Percentiles rank a stretch among this genome's conserved stretches.
Evolutionary conservation across 345 rosid genomes (phyloP).

Genomic region (Eucalyptus globulus): DNA sequence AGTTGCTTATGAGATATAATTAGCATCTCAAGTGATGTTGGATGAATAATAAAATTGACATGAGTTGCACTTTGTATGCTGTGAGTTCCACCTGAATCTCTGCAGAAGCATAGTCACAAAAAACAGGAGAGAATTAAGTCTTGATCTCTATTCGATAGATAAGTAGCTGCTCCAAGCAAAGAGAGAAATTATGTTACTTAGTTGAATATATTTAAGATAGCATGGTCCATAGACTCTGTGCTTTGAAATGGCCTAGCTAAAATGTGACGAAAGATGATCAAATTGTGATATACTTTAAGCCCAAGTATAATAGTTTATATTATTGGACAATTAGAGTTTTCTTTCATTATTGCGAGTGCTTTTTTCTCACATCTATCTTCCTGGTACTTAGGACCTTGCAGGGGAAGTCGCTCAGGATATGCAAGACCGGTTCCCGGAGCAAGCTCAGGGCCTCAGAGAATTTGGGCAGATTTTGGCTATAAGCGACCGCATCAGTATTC

Average conservation of each 20-base stretch:
- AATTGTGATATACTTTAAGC: not conserved
- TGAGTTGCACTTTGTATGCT: too few relatives aligned
- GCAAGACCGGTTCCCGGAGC: not conserved
- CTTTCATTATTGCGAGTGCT: not conserved
- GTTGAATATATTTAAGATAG: not conserved
- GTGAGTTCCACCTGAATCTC: too few relatives aligned
- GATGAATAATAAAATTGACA: too few relatives aligned
- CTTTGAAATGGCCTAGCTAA: not conserved
- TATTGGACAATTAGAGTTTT: not conserved
- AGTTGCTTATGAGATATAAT: too few relatives aligned
- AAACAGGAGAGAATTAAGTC: too few relatives aligned
- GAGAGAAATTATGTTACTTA: not conserved
- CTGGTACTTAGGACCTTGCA: slow-evolving; percentile 49
- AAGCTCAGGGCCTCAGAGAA: not conserved
- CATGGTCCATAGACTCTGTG: not conserved
- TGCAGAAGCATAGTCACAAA: too few relatives aligned
- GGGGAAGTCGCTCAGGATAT: slow-evolving; percentile 50
- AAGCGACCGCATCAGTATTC: not conserved
- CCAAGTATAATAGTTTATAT: not conserved
- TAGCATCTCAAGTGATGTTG: too few relatives aligned
- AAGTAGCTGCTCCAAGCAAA: not conserved
- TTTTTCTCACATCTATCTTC: not conserved
- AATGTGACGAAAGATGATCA: not conserved
- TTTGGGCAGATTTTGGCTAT: too few relatives aligned
- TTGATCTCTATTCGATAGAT: not conserved